Percentiles rank a stretch among this genome's conserved stretches.
These are phyloP conservation scores for Condylostoma magnum DNA, from an alignment of 169 alveolate species.

Conservation along the genomic window DNA sequence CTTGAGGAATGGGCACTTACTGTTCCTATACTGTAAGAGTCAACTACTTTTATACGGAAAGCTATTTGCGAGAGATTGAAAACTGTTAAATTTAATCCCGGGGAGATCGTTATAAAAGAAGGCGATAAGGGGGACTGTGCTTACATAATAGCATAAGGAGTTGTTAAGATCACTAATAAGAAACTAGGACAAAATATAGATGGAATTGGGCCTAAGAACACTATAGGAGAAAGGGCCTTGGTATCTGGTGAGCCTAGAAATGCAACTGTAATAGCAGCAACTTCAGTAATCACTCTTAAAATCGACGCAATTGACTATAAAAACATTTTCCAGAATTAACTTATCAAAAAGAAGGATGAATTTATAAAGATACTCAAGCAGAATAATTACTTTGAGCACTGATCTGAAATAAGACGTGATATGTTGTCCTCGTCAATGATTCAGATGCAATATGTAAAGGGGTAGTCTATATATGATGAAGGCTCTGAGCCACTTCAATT, in stretches of 20 bases:
- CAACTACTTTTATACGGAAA: background rate
- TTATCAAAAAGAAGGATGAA: too few relatives aligned
- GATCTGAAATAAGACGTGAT: too few relatives aligned
- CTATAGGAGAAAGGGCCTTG: slow-evolving; percentile 5
- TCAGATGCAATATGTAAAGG: too few relatives aligned
- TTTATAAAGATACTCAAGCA: too few relatives aligned
- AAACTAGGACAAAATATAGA: background rate
- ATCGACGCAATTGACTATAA: background rate
- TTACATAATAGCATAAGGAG: slow-evolving; percentile 4
- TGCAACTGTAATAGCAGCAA: background rate
- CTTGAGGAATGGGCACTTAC: too few relatives aligned
- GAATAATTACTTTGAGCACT: too few relatives aligned
- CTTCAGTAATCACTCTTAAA: background rate
- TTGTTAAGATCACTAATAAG: background rate
- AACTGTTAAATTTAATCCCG: background rate
- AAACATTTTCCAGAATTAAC: background rate
- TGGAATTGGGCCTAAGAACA: background rate
- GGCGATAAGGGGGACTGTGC: slow-evolving; percentile 8
- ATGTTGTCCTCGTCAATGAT: too few relatives aligned
- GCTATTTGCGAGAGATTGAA: slow-evolving; percentile 10
- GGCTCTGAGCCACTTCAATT: too few relatives aligned
- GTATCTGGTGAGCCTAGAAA: background rate
- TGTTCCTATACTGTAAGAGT: too few relatives aligned
- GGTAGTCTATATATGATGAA: too few relatives aligned
- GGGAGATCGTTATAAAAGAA: background rate